phyloP scores from a whole-genome alignment of 2,329 filamentous ascomycete species.

The Thielaviopsis musarum region DNA sequence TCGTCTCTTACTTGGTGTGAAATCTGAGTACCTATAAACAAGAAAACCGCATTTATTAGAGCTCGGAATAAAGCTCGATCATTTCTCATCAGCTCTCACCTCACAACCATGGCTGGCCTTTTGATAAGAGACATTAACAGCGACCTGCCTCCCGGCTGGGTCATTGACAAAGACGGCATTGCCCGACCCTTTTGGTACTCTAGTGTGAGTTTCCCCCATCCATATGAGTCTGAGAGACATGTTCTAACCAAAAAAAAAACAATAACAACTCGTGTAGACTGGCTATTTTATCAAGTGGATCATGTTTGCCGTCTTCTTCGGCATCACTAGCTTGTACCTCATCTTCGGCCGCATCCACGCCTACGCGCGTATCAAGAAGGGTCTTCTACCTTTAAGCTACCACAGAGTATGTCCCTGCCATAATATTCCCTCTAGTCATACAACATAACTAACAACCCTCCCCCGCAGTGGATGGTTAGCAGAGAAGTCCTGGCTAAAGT shows the following conservation, averaged over 20 bases:
- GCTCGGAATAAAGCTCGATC: not conserved
- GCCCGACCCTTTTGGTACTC: slow-evolving; percentile 18
- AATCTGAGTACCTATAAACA: not conserved
- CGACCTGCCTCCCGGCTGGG: slow-evolving; percentile 16
- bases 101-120: not conserved
- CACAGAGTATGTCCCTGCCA: slow-evolving; percentile 38
- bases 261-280: slow-evolving; percentile 32
- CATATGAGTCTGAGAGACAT: not conserved
- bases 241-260: slow-evolving; percentile 10
- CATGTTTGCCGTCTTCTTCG: slow-evolving; percentile 45
- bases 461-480: slow-evolving; percentile 33
- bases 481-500: slow-evolving; percentile 27
- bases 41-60: not conserved
- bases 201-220: slow-evolving; percentile 9
- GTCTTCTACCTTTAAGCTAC: slow-evolving; percentile 48
- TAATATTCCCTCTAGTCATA: not conserved
- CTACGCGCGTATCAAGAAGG: slow-evolving; percentile 45
- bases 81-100: not conserved
- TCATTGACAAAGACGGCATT: slow-evolving; percentile 15
- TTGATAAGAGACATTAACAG: not conserved
- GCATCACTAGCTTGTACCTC: slow-evolving; percentile 43
- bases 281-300: slow-evolving; percentile 55
- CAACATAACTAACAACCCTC: not conserved
- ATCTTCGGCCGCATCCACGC: slow-evolving; percentile 56
- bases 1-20: not conserved